phyloP scores from a whole-genome alignment of 1,284 basidiomycete genomes.

The Ustilago cynodontis region DNA sequence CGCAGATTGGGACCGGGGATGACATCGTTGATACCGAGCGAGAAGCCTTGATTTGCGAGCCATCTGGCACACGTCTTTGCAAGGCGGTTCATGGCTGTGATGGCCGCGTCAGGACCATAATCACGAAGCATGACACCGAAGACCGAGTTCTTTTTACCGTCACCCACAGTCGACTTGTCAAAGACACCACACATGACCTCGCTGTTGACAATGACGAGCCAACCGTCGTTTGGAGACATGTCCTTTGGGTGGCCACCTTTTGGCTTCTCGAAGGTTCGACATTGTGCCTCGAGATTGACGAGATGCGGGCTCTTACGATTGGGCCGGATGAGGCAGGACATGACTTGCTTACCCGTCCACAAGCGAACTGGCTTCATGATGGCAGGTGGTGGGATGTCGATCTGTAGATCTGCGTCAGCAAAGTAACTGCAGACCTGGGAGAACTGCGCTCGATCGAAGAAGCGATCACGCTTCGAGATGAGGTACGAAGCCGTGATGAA shows the following conservation, averaged over 20 bases:
- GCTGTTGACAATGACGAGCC: constrained; percentile 96
- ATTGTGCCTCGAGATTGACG: constrained; percentile 97
- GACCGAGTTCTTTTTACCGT: constrained; percentile 99
- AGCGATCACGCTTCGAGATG: constrained; percentile 89
- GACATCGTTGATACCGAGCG: constrained; percentile 97
- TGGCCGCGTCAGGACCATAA: constrained; percentile 94
- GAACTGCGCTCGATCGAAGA: constrained; percentile 94
- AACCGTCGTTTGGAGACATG: constrained; percentile 96
- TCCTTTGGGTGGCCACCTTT: constrained; percentile 76
- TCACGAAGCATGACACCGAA: constrained; percentile 98
- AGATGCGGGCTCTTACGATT: constrained; percentile 80
- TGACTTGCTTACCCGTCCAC: constrained; percentile 99
- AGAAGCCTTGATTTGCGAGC: constrained; percentile 97
- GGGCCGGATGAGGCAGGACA: constrained; percentile 95
- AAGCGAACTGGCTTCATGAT: constrained; percentile 92
- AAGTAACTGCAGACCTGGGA: constrained; percentile 97
- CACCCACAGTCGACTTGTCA: constrained; percentile 98
- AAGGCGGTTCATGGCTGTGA: constrained; percentile 93
- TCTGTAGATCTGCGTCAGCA: constrained; percentile 88
- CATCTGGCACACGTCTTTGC: constrained; percentile 96
- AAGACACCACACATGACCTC: constrained; percentile 99
- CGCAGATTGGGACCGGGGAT: constrained; percentile 90
- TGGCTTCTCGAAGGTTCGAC: constrained; percentile 91
- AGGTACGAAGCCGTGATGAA: constrained; percentile 81
- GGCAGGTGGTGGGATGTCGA: constrained; percentile 93